Conservation (phyloP, 495 filamentous ascomycete genomes). For the Penicillium pulvis region DNA sequence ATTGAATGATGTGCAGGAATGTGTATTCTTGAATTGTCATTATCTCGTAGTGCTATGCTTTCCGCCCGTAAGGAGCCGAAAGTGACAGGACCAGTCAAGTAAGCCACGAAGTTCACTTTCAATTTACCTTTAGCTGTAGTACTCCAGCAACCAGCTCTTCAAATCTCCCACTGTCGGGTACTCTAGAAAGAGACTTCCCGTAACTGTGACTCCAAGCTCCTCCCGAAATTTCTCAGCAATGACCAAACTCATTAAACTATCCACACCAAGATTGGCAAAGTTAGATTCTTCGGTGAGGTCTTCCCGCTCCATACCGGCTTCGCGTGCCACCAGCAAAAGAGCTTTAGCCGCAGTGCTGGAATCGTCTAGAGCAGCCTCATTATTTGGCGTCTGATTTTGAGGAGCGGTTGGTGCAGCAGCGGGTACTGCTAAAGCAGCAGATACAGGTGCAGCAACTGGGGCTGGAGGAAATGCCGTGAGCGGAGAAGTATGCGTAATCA, state of each 20-base stretch:
- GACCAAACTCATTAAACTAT: conserved; percentile 42
- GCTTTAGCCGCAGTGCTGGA: not conserved
- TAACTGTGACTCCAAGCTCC: conserved; percentile 38
- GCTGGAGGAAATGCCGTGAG: not conserved
- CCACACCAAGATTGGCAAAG: conserved; percentile 24
- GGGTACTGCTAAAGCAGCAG: not conserved
- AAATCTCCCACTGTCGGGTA: conserved; percentile 44
- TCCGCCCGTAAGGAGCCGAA: no score
- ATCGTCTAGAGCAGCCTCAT: no score
- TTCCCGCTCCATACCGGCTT: conserved; percentile 12
- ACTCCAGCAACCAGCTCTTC: conserved; percentile 23
- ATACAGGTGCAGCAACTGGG: not conserved
- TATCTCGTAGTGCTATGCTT: no score
- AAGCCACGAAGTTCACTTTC: no score
- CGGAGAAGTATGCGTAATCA: not conserved
- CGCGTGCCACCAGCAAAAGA: conserved; percentile 18
- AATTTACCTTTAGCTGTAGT: not conserved
- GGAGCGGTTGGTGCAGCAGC: not conserved
- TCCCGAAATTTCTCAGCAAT: conserved; percentile 35
- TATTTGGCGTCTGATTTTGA: not conserved
- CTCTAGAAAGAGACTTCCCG: conserved; percentile 41
- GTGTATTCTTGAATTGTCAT: no score
- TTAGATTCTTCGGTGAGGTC: conserved; percentile 14
- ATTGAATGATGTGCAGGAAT: no score
- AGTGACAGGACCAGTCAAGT: no score